phyloP scores from a whole-genome alignment of 257 asterid genomes.

The Dorcoceras hygrometricum region DNA sequence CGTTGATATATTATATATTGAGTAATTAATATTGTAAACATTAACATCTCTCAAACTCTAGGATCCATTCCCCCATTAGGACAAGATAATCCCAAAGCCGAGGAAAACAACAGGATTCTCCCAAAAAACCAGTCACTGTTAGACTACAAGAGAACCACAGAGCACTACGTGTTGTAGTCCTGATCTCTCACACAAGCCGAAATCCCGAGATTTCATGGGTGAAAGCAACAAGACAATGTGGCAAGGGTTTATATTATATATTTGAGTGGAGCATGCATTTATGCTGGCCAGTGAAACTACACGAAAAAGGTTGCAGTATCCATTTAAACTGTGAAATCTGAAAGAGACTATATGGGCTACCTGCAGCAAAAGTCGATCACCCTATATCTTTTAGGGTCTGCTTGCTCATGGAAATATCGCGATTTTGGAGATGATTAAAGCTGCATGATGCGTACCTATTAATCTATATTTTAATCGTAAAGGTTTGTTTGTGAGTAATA shows the following conservation, averaged over 20 bases:
- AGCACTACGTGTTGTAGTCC: conserved; percentile 37
- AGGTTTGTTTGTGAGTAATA: background rate
- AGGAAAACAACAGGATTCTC: background rate
- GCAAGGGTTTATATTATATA: background rate
- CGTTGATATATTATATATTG: background rate
- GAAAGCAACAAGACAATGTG: conserved; percentile 28
- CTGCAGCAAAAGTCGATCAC: conserved; percentile 40
- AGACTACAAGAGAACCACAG: conserved; percentile 49
- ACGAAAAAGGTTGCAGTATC: background rate
- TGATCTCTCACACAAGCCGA: conserved; percentile 13
- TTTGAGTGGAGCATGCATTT: background rate
- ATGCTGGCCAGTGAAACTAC: background rate
- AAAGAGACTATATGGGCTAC: conserved; percentile 2
- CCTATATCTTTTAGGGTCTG: conserved; percentile 28
- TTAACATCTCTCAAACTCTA: too few relatives aligned
- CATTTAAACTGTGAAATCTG: background rate
- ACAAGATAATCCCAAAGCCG: background rate
- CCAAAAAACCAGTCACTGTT: conserved; percentile 22
- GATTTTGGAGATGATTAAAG: conserved; percentile 40
- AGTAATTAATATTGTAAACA: too few relatives aligned
- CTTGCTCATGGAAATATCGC: conserved; percentile 23
- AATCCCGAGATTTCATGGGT: conserved; percentile 39
- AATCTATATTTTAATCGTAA: background rate
- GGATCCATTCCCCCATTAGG: background rate
- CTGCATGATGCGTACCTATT: conserved; percentile 28